Percentiles rank a stretch among this genome's conserved stretches.
Evolutionary conservation across 1,284 basidiomycete genomes (phyloP).

Genomic region (Malassezia furfur): DNA sequence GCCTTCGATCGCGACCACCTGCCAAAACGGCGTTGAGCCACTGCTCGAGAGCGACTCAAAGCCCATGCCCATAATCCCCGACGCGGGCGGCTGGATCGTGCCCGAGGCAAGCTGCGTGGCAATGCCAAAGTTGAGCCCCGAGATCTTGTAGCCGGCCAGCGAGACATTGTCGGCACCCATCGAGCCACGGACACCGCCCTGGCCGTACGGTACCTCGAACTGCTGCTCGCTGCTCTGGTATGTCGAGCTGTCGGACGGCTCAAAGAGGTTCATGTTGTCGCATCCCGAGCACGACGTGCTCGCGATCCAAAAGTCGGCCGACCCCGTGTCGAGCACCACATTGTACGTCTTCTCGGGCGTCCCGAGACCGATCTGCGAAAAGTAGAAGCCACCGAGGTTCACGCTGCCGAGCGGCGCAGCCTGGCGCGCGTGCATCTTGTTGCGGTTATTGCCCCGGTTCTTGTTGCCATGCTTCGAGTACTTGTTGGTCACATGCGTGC

Average conservation of each 20-base stretch:
- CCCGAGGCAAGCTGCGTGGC: constrained; percentile 41
- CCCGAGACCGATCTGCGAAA: constrained; percentile 41
- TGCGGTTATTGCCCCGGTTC: neutral
- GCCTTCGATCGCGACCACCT: constrained; percentile 54
- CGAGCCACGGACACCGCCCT: constrained; percentile 62
- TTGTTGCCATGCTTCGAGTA: neutral
- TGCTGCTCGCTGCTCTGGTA: constrained; percentile 33
- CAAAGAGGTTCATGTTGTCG: constrained; percentile 35
- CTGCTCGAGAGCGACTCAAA: constrained; percentile 50
- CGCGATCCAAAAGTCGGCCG: constrained; percentile 70
- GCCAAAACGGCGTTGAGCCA: constrained; percentile 62
- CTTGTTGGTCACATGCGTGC: neutral
- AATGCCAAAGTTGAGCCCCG: constrained; percentile 46
- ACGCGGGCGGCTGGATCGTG: constrained; percentile 47
- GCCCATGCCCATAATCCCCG: constrained; percentile 50
- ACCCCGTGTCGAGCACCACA: constrained; percentile 61
- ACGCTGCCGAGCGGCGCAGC: constrained; percentile 6
- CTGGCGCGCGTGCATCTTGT: constrained; percentile 3
- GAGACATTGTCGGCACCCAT: constrained; percentile 58
- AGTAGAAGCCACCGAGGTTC: constrained; percentile 33
- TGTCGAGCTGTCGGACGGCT: constrained; percentile 31
- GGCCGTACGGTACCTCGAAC: constrained; percentile 73
- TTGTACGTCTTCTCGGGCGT: constrained; percentile 52
- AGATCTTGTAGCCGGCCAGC: constrained; percentile 48
- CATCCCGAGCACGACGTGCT: constrained; percentile 53